Conservation (phyloP, 2,329 filamentous ascomycete species). For the Xylaria sp. region DNA sequence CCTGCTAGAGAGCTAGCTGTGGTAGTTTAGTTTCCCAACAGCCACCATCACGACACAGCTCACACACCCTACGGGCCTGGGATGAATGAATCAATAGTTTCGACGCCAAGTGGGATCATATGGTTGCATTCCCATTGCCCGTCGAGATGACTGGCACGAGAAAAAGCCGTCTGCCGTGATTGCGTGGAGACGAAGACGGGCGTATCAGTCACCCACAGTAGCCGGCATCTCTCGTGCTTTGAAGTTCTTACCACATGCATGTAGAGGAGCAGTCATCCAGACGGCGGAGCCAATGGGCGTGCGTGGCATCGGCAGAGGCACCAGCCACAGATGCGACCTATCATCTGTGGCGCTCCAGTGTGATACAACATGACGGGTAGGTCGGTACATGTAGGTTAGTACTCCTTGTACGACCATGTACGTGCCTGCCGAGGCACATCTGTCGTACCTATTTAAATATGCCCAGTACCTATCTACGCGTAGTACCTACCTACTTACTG, state of each 20-base stretch:
- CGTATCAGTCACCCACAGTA: constrained; percentile 17
- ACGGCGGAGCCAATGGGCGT: constrained; percentile 9
- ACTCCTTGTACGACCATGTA: neutral
- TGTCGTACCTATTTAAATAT: neutral
- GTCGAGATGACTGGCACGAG: neutral
- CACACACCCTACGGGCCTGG: neutral
- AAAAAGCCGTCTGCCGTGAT: constrained; percentile 1
- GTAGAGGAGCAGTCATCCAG: neutral
- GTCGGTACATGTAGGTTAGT: neutral
- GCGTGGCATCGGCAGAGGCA: neutral
- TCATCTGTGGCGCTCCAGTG: constrained; percentile 27
- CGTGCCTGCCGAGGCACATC: neutral
- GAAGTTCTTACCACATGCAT: constrained; percentile 29
- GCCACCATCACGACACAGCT: neutral
- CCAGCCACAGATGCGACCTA: constrained; percentile 33
- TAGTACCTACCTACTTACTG: neutral
- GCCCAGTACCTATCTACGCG: too few relatives aligned
- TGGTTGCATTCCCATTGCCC: constrained; percentile 10
- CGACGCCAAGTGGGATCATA: constrained; percentile 13
- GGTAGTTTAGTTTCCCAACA: neutral
- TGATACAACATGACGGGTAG: constrained; percentile 18
- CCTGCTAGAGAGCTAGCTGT: neutral
- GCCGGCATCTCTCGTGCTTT: neutral
- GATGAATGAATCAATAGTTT: neutral
- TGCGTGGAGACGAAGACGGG: constrained; percentile 7